phyloP scores from a whole-genome alignment of 1,284 basidiomycete genomes.

The Ganoderma boninense region DNA sequence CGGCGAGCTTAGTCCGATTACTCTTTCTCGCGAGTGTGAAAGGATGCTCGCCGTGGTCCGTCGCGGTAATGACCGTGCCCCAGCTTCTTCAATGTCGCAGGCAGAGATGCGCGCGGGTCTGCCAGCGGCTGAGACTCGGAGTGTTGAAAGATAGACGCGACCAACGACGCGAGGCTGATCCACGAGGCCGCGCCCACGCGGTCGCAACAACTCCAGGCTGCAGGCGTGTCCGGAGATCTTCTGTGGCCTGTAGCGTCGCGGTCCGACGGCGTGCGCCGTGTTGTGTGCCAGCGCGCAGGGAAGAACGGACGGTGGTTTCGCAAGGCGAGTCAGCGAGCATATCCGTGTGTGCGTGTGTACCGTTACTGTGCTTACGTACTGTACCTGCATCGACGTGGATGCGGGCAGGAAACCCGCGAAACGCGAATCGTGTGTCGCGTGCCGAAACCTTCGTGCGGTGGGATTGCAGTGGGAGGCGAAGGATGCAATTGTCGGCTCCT shows the following conservation, averaged over 20 bases:
- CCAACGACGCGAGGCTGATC: background rate
- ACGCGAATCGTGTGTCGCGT: background rate
- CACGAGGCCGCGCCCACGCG: constrained; percentile 10
- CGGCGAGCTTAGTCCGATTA: background rate
- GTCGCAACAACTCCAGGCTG: background rate
- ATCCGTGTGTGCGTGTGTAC: background rate
- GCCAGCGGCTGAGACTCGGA: background rate
- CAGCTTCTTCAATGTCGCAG: background rate
- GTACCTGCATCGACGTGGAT: background rate
- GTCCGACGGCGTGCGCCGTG: no score
- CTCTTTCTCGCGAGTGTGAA: background rate
- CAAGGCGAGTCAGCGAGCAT: background rate
- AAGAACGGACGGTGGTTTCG: background rate
- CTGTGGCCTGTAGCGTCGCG: background rate
- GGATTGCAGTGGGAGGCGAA: no score
- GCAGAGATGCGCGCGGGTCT: background rate
- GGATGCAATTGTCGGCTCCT: no score
- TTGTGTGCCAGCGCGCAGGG: background rate
- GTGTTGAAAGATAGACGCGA: background rate
- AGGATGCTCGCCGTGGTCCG: background rate
- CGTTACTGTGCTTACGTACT: no score
- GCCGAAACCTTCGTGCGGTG: no score
- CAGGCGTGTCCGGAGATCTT: background rate
- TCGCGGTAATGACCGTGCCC: background rate
- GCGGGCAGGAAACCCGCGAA: background rate